phyloP scores from a whole-genome alignment of 2,329 filamentous ascomycete genomes.

The Plenodomus tracheiphilus region DNA sequence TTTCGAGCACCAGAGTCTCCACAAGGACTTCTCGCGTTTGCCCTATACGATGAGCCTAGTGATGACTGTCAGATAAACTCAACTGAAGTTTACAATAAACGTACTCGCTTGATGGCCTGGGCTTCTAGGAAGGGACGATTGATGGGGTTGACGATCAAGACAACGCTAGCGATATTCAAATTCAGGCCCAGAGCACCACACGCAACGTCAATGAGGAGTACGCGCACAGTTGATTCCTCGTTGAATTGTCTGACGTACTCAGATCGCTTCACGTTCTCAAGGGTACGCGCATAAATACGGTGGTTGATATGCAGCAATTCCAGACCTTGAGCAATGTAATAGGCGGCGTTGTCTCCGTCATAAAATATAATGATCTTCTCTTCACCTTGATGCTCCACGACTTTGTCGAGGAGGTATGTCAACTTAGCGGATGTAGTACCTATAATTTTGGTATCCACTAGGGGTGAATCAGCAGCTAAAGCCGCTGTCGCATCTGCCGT shows the following conservation, averaged over 20 bases:
- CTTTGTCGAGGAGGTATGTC: constrained; percentile 77
- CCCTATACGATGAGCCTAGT: constrained; percentile 73
- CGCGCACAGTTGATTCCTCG: constrained; percentile 67
- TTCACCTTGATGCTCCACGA: constrained; percentile 66
- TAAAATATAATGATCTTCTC: constrained; percentile 96
- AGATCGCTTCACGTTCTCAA: constrained; percentile 65
- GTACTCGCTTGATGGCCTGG: constrained; percentile 82
- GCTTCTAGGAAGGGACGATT: constrained; percentile 82
- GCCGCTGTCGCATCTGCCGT: constrained; percentile 32
- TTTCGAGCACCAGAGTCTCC: constrained; percentile 79
- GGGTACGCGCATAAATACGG: constrained; percentile 67
- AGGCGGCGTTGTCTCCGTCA: constrained; percentile 83
- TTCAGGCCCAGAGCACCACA: constrained; percentile 89
- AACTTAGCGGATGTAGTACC: constrained; percentile 86
- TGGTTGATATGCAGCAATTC: constrained; percentile 70
- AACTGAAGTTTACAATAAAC: not conserved
- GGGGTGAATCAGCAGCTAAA: constrained; percentile 52
- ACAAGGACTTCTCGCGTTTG: constrained; percentile 78
- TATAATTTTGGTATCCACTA: constrained; percentile 65
- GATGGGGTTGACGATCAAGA: constrained; percentile 89
- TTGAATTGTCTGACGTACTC: constrained; percentile 83
- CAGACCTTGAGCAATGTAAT: constrained; percentile 79
- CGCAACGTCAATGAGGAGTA: constrained; percentile 87
- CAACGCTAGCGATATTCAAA: constrained; percentile 77
- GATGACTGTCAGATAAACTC: not conserved